phyloP scores from a whole-genome alignment of 306 rosid genomes.

The Prunus fruticosa region DNA sequence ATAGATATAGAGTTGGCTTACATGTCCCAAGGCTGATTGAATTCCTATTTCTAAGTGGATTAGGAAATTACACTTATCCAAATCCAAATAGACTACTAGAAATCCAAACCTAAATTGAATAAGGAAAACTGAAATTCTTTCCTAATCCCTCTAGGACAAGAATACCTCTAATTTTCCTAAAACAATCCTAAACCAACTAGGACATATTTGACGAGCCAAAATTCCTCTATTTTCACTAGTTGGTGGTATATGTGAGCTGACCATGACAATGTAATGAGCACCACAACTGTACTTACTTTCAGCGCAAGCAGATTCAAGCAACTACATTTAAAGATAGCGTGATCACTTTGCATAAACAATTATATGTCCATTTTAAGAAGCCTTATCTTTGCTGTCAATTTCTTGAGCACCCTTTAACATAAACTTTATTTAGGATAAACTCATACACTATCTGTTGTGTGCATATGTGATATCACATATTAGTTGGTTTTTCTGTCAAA shows the following conservation, averaged over 20 bases:
- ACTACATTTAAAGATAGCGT: neutral
- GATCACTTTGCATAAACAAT: neutral
- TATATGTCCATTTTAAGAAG: neutral
- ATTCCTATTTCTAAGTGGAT: too few relatives aligned
- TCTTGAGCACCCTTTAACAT: neutral
- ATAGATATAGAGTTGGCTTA: too few relatives aligned
- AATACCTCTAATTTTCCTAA: too few relatives aligned
- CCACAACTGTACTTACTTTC: neutral
- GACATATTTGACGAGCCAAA: too few relatives aligned
- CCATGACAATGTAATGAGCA: neutral
- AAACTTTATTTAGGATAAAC: neutral
- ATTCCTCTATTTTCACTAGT: neutral
- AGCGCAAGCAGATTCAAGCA: neutral
- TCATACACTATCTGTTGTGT: neutral
- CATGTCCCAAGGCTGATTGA: too few relatives aligned
- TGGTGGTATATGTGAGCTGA: neutral
- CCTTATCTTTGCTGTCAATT: neutral
- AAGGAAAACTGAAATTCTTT: too few relatives aligned
- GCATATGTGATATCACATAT: neutral
- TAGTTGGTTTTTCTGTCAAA: neutral
- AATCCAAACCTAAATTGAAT: too few relatives aligned
- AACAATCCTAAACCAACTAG: too few relatives aligned
- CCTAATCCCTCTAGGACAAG: too few relatives aligned
- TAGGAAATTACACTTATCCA: too few relatives aligned
- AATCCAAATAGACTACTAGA: too few relatives aligned